These are phyloP conservation scores for Colletotrichum tamarilloi DNA, from an alignment of 2,329 filamentous ascomycete genomes.

Conservation along the genomic window DNA sequence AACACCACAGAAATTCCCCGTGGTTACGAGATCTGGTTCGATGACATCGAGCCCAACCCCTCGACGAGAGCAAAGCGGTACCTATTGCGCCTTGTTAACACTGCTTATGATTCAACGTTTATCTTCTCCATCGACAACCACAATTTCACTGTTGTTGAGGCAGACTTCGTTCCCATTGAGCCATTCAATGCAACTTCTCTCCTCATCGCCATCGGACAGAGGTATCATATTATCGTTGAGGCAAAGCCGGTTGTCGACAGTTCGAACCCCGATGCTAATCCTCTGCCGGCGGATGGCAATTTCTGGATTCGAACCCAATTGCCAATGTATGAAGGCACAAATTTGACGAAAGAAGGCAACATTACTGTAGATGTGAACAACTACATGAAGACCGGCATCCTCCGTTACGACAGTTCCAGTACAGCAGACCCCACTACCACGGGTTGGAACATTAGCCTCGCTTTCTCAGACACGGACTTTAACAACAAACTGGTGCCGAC, in stretches of 20 bases:
- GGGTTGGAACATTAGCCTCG: conserved; percentile 35
- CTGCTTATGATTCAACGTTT: conserved; percentile 38
- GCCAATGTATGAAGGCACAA: not conserved
- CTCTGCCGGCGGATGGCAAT: conserved; percentile 34
- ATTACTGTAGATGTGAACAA: not conserved
- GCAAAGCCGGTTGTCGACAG: conserved; percentile 32
- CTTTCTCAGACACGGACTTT: conserved; percentile 43
- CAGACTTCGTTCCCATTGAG: conserved; percentile 58
- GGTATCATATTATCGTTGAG: conserved; percentile 41
- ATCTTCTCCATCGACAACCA: conserved; percentile 52
- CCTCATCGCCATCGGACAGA: conserved; percentile 60
- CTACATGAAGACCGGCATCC: conserved; percentile 40
- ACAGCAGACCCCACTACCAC: conserved; percentile 32
- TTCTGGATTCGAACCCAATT: conserved; percentile 41
- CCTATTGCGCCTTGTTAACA: conserved; percentile 48
- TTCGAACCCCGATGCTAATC: conserved; percentile 8
- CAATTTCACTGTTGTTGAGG: conserved; percentile 54
- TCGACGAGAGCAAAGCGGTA: conserved; percentile 43
- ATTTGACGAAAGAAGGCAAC: not conserved
- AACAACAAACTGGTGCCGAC: conserved; percentile 41
- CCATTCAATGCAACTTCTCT: conserved; percentile 61
- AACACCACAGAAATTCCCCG: not conserved
- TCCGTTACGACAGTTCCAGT: conserved; percentile 39
- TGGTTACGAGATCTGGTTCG: conserved; percentile 15
- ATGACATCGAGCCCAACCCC: not conserved